Evolutionary conservation across 352 stramenopile species (phyloP), one percentile per base, ranked within the genome.

Genomic region (Achlya hypogyna): DNA sequence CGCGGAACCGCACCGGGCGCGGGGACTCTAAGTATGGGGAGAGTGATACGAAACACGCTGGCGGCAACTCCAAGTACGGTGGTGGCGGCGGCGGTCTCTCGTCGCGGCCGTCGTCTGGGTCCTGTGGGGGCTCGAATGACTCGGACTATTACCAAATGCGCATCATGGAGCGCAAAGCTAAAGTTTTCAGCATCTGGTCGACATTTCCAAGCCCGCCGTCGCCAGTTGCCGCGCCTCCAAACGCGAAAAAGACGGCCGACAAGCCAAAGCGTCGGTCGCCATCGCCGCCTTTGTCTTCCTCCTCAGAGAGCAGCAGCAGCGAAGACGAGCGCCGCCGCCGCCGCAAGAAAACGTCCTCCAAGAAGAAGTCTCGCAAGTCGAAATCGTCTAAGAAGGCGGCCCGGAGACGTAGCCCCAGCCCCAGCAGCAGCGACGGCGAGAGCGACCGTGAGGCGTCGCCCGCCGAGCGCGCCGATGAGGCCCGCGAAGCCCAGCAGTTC

Each of bases 401-500:
- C 51, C 65, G 75, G 62, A 76, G 76, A 54, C 47, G 74, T 52
- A 72, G 69, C 29, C 72, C 68, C 63, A 74, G 65, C 72, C 74
- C 53, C 66, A 73, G 34, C 62, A 73, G 53, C 49, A 62, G 59
- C 53, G 68, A 9, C 32, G 32, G 51, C 52, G 62, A 53, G 42
- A 23, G 9, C 27, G 20, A 38, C 6, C 67, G 66, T 8, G 53
- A 74, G 10, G 53, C 62, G 5, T 58, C 63, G 16, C 47, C 51
- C 59, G 58, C 32, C 34, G 45, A 58, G 22, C 52, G 42, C 18
- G 65, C 54, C 51, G 28, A 16, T n/a, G 40, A 59, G 71, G 53
- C 49, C 70, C 28, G 73, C 8, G 89, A 98, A 78, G 87, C 86
- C 0, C 72, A 77, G 59, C 86, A 91, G 52, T 97, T 97, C 71